Base-by-base conservation (phyloP, 1,139 yeast genomes). In the Kurtzmaniella quercitrusa region DNA sequence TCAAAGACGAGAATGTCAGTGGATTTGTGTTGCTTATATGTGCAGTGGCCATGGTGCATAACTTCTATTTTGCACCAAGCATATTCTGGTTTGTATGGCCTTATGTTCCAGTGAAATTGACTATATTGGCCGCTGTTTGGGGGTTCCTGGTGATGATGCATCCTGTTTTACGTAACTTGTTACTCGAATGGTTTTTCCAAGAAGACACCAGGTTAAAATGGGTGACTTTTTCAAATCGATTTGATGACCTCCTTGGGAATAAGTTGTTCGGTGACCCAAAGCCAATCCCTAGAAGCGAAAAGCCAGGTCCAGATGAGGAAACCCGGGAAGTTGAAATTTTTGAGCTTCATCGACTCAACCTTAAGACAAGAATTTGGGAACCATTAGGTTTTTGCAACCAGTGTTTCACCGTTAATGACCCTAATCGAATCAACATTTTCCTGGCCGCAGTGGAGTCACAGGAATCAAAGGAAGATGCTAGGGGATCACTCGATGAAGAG, bases 271-370 rank as follows among this genome's bases (percentile, higher is more conserved):
- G 3, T 8, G 15, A 34, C 12, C 8, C 15, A 12, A 12, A 35
- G 26, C 15, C 6, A 11, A 9, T 8, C 33, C 12, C 6, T n/a
- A 28, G 15, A n/a, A 28, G 15, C 15, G 33, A n/a, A 28, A 28
- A n/a, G 12, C 12, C 15, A 11, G 33, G 14, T 11, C n/a, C 15
- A 5, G 33, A n/a, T 5, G 15, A n/a, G n/a, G 34, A 30, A 14
- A 30, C 18, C 54, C 47, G 68, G 42, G 71, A 74, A 48, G 81
- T 83, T 14, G 88, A 84, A 53, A 74, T 85, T 1, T 88, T 69
- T 63, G 96, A 88, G 56, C 62, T 88, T 33, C 96, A 88, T 51
- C 64, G 65, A 49, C 71, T 76, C 45, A 73, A 80, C 55, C 57
- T 62, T 7, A 63, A 61, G 3, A 60, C 72, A 2, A 76, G 75